phyloP scores from a whole-genome alignment of 2,329 filamentous ascomycete genomes.

The Pseudogymnoascus sp. region DNA sequence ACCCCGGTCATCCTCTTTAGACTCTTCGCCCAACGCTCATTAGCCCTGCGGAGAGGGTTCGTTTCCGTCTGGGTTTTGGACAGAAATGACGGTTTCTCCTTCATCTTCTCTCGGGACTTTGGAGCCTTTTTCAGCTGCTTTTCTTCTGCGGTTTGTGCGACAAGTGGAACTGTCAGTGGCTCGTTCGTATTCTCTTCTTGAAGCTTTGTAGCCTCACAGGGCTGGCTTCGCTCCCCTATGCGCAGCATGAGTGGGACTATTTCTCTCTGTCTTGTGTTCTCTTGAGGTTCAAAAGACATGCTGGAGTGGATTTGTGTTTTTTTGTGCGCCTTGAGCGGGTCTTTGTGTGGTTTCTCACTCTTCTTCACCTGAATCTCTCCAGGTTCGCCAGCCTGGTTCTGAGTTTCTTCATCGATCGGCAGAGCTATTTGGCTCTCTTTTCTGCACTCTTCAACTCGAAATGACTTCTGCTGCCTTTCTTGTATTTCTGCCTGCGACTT shows the following conservation, averaged over 20 bases:
- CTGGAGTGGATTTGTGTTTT: neutral
- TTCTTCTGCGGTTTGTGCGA: neutral
- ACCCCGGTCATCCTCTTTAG: too few relatives aligned
- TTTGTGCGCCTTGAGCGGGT: neutral
- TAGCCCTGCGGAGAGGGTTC: too few relatives aligned
- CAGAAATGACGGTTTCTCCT: neutral
- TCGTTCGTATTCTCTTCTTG: neutral
- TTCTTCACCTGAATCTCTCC: neutral
- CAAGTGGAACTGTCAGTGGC: too few relatives aligned
- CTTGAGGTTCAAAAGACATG: neutral
- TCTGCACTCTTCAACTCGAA: neutral
- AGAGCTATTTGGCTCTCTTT: neutral
- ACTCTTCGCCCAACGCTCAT: too few relatives aligned
- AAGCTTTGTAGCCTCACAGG: neutral
- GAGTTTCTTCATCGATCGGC: neutral
- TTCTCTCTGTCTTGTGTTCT: neutral
- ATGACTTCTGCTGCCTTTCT: neutral
- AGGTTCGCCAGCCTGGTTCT: neutral
- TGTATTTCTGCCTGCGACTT: neutral
- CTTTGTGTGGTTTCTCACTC: neutral
- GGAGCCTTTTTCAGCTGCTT: neutral
- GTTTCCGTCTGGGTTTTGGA: neutral
- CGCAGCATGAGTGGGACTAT: neutral
- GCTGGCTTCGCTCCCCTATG: neutral
- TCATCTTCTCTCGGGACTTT: neutral